These are phyloP conservation scores for Solanum ossicruentum DNA, from an alignment of 257 asterid genomes.

Conservation along the genomic window DNA sequence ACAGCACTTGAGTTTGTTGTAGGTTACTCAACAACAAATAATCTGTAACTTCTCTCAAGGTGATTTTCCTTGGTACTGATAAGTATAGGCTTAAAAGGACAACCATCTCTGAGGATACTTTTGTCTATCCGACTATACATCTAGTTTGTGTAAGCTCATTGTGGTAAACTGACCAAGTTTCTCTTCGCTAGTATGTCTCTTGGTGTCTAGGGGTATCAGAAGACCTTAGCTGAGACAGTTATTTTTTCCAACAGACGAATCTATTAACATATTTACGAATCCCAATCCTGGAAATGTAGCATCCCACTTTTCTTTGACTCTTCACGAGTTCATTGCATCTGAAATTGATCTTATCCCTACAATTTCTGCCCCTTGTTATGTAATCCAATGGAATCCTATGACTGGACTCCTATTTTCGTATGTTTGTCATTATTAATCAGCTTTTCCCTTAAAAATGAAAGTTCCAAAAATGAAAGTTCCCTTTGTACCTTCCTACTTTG, in stretches of 20 bases:
- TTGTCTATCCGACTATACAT: background rate
- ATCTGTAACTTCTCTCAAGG: background rate
- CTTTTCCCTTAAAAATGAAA: background rate
- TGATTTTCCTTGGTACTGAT: background rate
- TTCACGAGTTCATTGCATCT: background rate
- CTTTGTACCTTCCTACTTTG: too few species aligned
- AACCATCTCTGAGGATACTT: background rate
- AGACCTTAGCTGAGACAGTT: background rate
- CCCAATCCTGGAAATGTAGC: background rate
- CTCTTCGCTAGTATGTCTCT: background rate
- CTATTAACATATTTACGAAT: background rate
- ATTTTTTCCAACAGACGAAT: background rate
- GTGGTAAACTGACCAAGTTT: background rate
- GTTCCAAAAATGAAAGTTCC: background rate
- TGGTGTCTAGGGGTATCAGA: background rate
- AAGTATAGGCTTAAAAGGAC: background rate
- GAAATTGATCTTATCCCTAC: background rate
- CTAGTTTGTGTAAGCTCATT: background rate
- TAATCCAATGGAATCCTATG: background rate
- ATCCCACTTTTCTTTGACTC: background rate
- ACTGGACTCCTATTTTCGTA: background rate
- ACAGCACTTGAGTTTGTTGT: background rate
- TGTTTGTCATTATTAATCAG: background rate
- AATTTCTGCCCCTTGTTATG: background rate
- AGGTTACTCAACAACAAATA: background rate